phyloP scores from a whole-genome alignment of 2,329 filamentous ascomycete genomes.

The Xylariales sp. region DNA sequence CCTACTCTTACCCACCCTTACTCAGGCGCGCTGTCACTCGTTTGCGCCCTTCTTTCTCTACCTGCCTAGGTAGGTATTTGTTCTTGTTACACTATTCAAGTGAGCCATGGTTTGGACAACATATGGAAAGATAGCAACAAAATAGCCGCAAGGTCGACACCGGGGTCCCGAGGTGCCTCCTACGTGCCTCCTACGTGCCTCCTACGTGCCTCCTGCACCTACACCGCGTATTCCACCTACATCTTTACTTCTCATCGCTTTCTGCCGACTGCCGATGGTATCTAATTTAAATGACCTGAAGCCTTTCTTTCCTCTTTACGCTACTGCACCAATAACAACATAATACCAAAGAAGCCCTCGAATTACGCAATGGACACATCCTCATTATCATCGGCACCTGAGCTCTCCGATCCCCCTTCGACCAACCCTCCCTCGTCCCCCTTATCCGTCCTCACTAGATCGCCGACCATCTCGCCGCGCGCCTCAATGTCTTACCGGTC shows the following conservation, averaged over 20 bases:
- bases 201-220: too few species aligned
- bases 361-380: constrained; percentile 43
- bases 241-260: neutral
- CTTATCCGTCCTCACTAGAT: constrained; percentile 64
- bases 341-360: neutral
- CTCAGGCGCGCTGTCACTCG: neutral
- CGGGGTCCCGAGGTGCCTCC: neutral
- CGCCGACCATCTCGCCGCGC: constrained; percentile 63
- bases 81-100: neutral
- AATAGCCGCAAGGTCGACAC: constrained; percentile 10
- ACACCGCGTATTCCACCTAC: neutral
- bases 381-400: constrained; percentile 44
- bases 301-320: neutral
- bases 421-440: constrained; percentile 63
- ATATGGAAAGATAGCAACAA: neutral
- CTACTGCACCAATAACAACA: neutral
- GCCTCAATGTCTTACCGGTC: constrained; percentile 51
- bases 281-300: neutral
- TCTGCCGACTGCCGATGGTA: neutral
- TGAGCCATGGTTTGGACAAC: constrained; percentile 2
- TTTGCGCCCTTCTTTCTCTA: constrained; percentile 3
- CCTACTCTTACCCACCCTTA: neutral
- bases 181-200: too few species aligned
- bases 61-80: neutral
- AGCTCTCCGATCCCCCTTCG: constrained; percentile 56